These are phyloP conservation scores for Tuber melanosporum DNA, from an alignment of 495 filamentous ascomycete genomes.

Conservation along the genomic window DNA sequence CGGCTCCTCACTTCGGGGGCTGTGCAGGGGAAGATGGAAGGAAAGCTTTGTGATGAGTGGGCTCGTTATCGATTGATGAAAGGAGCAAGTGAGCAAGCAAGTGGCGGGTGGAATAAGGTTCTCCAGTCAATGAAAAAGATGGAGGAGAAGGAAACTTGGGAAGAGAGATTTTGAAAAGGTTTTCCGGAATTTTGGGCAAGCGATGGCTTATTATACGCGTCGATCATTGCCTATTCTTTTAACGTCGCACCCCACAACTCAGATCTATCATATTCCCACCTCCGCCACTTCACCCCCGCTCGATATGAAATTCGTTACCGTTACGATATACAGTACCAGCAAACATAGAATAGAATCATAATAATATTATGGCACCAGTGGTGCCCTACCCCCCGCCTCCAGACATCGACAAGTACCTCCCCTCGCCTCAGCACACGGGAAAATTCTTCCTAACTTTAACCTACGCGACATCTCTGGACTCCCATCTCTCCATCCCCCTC, in stretches of 20 bases:
- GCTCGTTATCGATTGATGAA: background rate
- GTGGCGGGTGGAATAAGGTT: background rate
- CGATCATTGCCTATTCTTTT: background rate
- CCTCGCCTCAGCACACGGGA: background rate
- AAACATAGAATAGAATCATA: background rate
- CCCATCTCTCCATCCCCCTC: conserved; percentile 67
- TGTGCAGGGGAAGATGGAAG: background rate
- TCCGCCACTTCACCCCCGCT: background rate
- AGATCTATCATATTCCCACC: background rate
- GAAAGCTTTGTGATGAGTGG: background rate
- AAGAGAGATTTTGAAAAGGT: background rate
- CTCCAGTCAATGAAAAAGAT: background rate
- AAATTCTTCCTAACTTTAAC: conserved; percentile 63
- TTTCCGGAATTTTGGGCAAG: background rate
- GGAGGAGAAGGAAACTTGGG: background rate
- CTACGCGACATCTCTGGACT: conserved; percentile 85
- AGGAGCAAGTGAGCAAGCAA: background rate
- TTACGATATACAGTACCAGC: background rate
- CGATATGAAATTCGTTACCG: background rate
- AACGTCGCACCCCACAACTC: background rate
- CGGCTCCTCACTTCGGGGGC: background rate
- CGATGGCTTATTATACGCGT: background rate
- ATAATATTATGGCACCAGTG: background rate
- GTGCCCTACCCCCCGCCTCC: background rate
- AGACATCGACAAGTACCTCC: conserved; percentile 20